These are phyloP conservation scores for Trichoderma guizhouense DNA, from an alignment of 2,329 filamentous ascomycete genomes.

Conservation along the genomic window DNA sequence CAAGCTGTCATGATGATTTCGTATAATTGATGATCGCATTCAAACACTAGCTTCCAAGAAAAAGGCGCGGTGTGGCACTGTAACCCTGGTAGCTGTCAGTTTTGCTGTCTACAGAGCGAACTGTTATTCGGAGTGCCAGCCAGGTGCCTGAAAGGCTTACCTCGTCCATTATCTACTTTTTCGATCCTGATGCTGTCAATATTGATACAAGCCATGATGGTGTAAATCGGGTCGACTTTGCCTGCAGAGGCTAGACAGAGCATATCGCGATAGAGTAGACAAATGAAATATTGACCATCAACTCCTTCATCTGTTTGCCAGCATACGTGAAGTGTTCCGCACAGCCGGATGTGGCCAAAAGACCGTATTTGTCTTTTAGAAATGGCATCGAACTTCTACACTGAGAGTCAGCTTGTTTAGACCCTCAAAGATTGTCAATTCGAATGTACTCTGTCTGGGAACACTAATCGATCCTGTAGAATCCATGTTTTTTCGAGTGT, in stretches of 20 bases:
- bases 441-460: conserved; percentile 63
- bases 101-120: background rate
- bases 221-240: conserved; percentile 65
- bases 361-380: conserved; percentile 68
- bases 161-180: conserved; percentile 71
- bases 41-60: conserved; percentile 90
- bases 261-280: conserved; percentile 76
- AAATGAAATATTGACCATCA: conserved; percentile 78
- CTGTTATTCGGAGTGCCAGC: background rate
- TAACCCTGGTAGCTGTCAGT: conserved; percentile 55
- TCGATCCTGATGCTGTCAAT: conserved; percentile 65
- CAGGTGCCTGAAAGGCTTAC: conserved; percentile 39
- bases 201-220: conserved; percentile 70
- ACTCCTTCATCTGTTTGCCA: conserved; percentile 70
- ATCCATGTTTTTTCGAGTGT: conserved; percentile 79
- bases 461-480: conserved; percentile 75
- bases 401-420: background rate
- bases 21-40: conserved; percentile 70
- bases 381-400: conserved; percentile 47
- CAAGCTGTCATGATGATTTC: conserved; percentile 87
- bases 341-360: conserved; percentile 76
- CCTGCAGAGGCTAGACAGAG: conserved; percentile 70
- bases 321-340: conserved; percentile 77
- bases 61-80: conserved; percentile 83
- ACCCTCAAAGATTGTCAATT: background rate